phyloP scores from a whole-genome alignment of 495 filamentous ascomycete genomes.

The Hypoxylon intermedium region DNA sequence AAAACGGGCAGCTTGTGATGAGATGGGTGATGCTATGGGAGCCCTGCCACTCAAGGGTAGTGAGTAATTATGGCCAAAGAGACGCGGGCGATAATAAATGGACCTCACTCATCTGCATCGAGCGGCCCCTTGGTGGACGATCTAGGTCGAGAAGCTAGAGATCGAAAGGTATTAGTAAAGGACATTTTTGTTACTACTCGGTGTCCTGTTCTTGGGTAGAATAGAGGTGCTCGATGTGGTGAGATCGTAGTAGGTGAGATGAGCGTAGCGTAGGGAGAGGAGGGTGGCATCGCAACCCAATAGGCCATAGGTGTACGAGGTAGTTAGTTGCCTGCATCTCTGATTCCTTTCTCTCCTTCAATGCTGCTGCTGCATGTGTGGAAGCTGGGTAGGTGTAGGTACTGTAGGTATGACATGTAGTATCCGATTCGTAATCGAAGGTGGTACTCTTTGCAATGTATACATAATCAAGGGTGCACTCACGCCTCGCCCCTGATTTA shows the following conservation, averaged over 20 bases:
- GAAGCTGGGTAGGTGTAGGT: too few species aligned
- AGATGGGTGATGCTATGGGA: constrained; percentile 39
- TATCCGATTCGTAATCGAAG: too few species aligned
- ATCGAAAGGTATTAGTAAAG: constrained; percentile 36
- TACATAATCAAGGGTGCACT: constrained; percentile 8
- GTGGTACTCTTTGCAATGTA: too few species aligned
- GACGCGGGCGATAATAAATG: constrained; percentile 6
- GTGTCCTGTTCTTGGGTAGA: background rate
- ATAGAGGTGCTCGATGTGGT: background rate
- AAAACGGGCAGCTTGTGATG: constrained; percentile 28
- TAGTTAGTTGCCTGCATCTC: background rate
- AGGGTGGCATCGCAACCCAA: background rate
- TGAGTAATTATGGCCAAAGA: constrained; percentile 1
- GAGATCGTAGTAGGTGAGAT: background rate
- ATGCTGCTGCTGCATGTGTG: too few species aligned
- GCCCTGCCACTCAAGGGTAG: constrained; percentile 24
- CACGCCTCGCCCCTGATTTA: constrained; percentile 51
- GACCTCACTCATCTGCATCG: constrained; percentile 60
- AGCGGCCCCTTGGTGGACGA: constrained; percentile 65
- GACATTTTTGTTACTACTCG: constrained; percentile 21
- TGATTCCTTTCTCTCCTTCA: background rate
- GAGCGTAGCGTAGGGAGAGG: background rate
- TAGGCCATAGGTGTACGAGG: background rate
- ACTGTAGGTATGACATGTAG: too few species aligned
- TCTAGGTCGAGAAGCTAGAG: constrained; percentile 53